Evolutionary conservation across 129 eudicot genomes (phyloP), one percentile per base, ranked within the genome.

Genomic region (Cynara cardunculus): DNA sequence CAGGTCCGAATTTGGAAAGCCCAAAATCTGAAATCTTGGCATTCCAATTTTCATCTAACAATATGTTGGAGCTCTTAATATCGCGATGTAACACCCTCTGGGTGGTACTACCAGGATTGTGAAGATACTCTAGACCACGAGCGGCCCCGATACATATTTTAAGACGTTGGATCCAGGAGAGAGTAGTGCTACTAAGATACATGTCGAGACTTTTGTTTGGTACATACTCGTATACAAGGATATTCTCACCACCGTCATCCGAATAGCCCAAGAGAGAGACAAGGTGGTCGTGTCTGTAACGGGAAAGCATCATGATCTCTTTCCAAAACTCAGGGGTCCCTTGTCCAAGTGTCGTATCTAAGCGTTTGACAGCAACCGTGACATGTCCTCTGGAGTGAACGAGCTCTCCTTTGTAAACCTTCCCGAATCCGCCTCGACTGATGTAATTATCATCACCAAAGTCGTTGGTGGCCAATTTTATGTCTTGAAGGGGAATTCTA

Each of bases 221-320:
- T 2, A 39, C 30, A 75, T 75, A 16, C 69, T 75, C 70, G 9
- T 75, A 75, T 18, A 56, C 79, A 30, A 75, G 62, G 5, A 56
- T 28, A 28, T 31, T 75, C 22, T 75, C 79, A 5, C 9, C 28
- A 21, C 0, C 2, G 30, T 75, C 69, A 1, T 28, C 4, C 1
- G 69, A 75, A 19, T 75, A 75, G n/a, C 79, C 79, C 31, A 53
- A 37, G 0, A 74, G 32, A 72, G 62, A 16, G 0, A 72, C 46
- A 0, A 72, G 31, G 39, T 35, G 4, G 7, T 34, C 32, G 39
- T 72, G 32, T 72, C 14, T 72, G 19, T 39, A 37, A 14, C 46
- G n/a, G 0, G 25, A 72, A 24, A 72, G 76, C 46, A 72, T 39
- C 46, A 37, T 56, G 46, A 72, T 26, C 31, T 72, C 76, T 37